Percentiles rank a stretch among this genome's conserved stretches.
phyloP scores from a whole-genome alignment of 129 eudicot species.

The Chrysanthemum makinoi region DNA sequence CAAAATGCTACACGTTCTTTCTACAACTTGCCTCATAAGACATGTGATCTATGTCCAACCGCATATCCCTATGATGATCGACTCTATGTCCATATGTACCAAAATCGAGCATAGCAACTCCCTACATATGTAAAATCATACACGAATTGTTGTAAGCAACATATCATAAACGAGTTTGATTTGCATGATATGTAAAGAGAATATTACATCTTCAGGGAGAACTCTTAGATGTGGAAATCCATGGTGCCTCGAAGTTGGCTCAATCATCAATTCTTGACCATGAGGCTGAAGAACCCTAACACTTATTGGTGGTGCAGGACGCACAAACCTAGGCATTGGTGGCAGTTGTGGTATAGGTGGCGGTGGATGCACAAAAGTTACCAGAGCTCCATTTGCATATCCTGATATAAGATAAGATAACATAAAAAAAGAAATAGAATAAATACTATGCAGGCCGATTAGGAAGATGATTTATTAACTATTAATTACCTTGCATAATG shows the following conservation, averaged over 20 bases:
- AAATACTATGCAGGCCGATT: background rate
- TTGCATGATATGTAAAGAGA: slow-evolving; percentile 4
- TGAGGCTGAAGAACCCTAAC: slow-evolving; percentile 59
- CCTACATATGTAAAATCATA: slow-evolving; percentile 34
- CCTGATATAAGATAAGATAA: slow-evolving; percentile 29
- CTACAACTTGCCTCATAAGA: slow-evolving; percentile 76
- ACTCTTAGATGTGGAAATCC: slow-evolving; percentile 66
- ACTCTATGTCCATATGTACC: slow-evolving; percentile 50
- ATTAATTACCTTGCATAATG: slow-evolving; percentile 49
- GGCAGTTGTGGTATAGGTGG: slow-evolving; percentile 48
- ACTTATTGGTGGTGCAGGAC: slow-evolving; percentile 51
- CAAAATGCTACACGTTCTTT: background rate
- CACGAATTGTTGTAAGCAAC: background rate
- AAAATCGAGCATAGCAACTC: slow-evolving; percentile 63
- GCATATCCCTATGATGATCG: slow-evolving; percentile 95
- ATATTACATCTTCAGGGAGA: slow-evolving; percentile 77
- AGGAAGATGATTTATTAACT: slow-evolving; percentile 3
- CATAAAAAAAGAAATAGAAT: background rate
- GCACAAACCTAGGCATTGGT: slow-evolving; percentile 50
- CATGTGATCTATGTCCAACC: slow-evolving; percentile 95
- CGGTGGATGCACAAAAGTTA: slow-evolving; percentile 51
- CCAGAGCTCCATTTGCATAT: slow-evolving; percentile 45
- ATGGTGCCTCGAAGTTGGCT: slow-evolving; percentile 54
- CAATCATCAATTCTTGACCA: slow-evolving; percentile 48
- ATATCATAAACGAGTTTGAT: background rate